A percentile compares a stretch with the other conserved stretches of the same genome.
Evolutionary conservation across 1,284 basidiomycete species (phyloP).

Genomic region (Irpex sp.): DNA sequence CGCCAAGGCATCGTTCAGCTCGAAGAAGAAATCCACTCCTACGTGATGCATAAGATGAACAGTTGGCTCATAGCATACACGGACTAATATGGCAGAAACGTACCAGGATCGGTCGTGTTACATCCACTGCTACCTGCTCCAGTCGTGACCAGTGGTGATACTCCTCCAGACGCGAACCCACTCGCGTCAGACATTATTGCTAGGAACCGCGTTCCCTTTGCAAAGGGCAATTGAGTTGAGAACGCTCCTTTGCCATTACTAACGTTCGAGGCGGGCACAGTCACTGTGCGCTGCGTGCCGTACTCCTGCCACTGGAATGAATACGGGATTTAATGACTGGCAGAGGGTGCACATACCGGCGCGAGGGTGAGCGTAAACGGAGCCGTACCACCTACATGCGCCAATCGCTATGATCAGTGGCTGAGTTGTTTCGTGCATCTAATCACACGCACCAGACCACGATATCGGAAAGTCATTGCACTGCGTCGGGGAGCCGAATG

Average conservation of each 20-base stretch:
- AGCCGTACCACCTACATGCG: constrained; percentile 49
- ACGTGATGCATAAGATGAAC: background rate
- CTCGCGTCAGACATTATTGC: constrained; percentile 69
- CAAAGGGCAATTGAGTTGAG: constrained; percentile 41
- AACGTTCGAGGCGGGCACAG: constrained; percentile 54
- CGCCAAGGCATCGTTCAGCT: constrained; percentile 47
- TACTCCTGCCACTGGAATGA: constrained; percentile 36
- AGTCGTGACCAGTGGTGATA: constrained; percentile 47
- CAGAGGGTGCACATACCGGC: constrained; percentile 46
- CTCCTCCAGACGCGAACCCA: constrained; percentile 65
- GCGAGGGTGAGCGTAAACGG: constrained; percentile 58
- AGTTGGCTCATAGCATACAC: constrained; percentile 7
- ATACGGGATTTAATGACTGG: background rate
- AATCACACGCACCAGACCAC: constrained; percentile 54
- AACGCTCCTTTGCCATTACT: constrained; percentile 54
- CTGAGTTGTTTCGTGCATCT: background rate
- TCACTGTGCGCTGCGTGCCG: constrained; percentile 48
- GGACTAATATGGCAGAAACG: constrained; percentile 14
- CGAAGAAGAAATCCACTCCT: constrained; percentile 46
- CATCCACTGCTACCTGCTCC: constrained; percentile 46
- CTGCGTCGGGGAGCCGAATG: constrained; percentile 44
- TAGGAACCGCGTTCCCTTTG: constrained; percentile 40
- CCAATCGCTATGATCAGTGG: constrained; percentile 1
- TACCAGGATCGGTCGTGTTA: constrained; percentile 44
- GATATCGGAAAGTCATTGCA: constrained; percentile 58